Evolutionary conservation across 202 grass and related monocot species (phyloP), one percentile per base, ranked within the genome.

Genomic region (Saccharum hybrid): DNA sequence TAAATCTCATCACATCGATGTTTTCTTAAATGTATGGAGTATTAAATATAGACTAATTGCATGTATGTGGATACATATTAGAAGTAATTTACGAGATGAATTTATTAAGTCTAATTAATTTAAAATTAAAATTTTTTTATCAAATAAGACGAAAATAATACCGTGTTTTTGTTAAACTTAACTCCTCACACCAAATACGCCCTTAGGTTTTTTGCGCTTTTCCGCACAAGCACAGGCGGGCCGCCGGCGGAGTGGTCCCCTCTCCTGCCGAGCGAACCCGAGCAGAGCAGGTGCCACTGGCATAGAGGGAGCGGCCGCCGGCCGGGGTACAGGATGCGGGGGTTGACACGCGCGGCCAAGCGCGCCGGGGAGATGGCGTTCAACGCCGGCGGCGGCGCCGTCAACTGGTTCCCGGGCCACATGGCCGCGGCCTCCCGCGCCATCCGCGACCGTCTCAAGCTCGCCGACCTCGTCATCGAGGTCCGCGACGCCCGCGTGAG

Each of bases 371-470:
- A 98, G 51, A 98, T 98, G 92, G 90, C 92, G n/a, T 93, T 93
- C 83, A 95, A 93, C 49, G 80, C 89, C 54, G 85, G 89, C 8
- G 90, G 90, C 2, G 96, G 92, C 43, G 75, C 18, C 60, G 41
- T 98, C 49, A 98, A 98, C 83, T 95, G 96, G 92, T 98, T 98
- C 83, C 92, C 96, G 3, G 96, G 96, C 23, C 96, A 98, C 85
- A 98, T 98, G 96, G 96, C 92, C 38, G 88, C 90, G 49, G 96
- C 92, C 61, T 87, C 92, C 12, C 92, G 92, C 57, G 92, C 95
- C 74, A 94, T 98, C 73, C 95, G 95, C 52, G 81, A 95, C 30
- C 92, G 95, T 62, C 92, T 98, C 78, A 94, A 93, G 89, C 80
- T 98, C 6, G 95, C 87, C 28, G 90, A 98, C 88, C 90, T 98